A percentile compares a stretch with the other conserved stretches of the same genome.
phyloP scores from a whole-genome alignment of 352 stramenopile genomes.

The Phytophthora cactorum region DNA sequence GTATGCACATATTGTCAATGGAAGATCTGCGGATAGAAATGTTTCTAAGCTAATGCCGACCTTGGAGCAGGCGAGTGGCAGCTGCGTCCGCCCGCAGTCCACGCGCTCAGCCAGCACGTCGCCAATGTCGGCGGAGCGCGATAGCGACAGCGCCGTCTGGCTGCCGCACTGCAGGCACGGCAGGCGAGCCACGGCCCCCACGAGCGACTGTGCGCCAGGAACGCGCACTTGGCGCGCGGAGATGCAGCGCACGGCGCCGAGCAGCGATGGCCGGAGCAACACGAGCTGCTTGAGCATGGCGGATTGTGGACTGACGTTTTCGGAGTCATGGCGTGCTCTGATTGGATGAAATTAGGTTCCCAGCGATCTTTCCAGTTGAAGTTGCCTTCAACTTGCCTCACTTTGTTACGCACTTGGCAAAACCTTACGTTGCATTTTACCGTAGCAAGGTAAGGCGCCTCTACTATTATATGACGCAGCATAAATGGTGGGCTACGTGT shows the following conservation, averaged over 20 bases:
- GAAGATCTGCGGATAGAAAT: not conserved
- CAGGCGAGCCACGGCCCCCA: slow-evolving; percentile 42
- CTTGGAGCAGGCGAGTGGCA: slow-evolving; percentile 61
- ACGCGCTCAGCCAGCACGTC: slow-evolving; percentile 34
- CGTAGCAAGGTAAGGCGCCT: no score
- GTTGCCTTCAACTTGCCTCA: not conserved
- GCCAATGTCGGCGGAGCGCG: slow-evolving; percentile 24
- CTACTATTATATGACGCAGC: no score
- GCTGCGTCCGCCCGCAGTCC: slow-evolving; percentile 39
- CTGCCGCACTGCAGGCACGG: slow-evolving; percentile 60
- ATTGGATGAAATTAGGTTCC: slow-evolving; percentile 5
- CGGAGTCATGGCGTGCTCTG: not conserved
- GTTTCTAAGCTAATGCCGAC: slow-evolving; percentile 15
- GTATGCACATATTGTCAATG: slow-evolving; percentile 15
- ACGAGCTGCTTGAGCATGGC: slow-evolving; percentile 30
- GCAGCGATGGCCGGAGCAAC: slow-evolving; percentile 1
- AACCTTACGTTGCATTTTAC: no score
- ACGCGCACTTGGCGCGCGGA: slow-evolving; percentile 24
- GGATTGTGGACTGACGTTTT: slow-evolving; percentile 12
- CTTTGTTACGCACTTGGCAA: no score
- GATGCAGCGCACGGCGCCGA: slow-evolving; percentile 14
- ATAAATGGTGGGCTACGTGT: not conserved
- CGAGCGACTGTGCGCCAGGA: slow-evolving; percentile 30
- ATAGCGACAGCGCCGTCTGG: slow-evolving; percentile 21
- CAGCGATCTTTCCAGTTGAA: not conserved